Evolutionary conservation across 2,329 filamentous ascomycete species (phyloP), one percentile per base, ranked within the genome.

Genomic region (Herpotrichia juniperi): DNA sequence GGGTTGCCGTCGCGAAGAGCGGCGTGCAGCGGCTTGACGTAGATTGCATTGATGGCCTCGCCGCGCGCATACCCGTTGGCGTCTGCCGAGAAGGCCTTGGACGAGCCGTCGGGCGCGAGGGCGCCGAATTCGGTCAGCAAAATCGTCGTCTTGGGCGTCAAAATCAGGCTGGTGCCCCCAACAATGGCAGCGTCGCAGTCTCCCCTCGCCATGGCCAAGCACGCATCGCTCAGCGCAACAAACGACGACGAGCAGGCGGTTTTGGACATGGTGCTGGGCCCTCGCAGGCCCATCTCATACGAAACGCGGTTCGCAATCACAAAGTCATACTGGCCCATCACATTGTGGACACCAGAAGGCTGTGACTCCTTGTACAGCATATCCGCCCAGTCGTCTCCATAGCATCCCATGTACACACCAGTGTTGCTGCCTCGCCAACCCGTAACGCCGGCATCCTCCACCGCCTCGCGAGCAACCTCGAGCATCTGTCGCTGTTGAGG

Each of bases 51-150:
- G 11, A 83, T 76, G 0, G 86, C 87, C 61, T 89, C 87, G 1
- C 85, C 86, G 26, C 86, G 78, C 0, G 81, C 85, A 61, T 88
- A 89, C 1, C 87, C 87, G 51, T 83, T 82, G 17, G 83, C 86
- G 1, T 50, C 28, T 1, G 54, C 53, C 19, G 46, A 47, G 25
- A 66, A 66, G 1, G 55, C 50, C 4, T 56, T 53, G 24, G 52
- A 66, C 0, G 53, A 61, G 16, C 64, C 64, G 2, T 54, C 44
- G 0, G 44, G 42, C 3, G 40, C 46, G 7, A 60, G 34, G 32
- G 61, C 9, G 9, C 28, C 28, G 9, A 31, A 9, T 31, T n/a
- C 9, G 9, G 28, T 31, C 28, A 31, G 9, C 9, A 30, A 5
- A 17, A 39, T 31, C n/a, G 25, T 48, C 25, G 25, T 30, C 31